Percentiles rank a stretch among this genome's conserved stretches.
Evolutionary conservation across 192 early-diverging fungal genomes (phyloP).

Genomic region (Paraglomus brasilianum): DNA sequence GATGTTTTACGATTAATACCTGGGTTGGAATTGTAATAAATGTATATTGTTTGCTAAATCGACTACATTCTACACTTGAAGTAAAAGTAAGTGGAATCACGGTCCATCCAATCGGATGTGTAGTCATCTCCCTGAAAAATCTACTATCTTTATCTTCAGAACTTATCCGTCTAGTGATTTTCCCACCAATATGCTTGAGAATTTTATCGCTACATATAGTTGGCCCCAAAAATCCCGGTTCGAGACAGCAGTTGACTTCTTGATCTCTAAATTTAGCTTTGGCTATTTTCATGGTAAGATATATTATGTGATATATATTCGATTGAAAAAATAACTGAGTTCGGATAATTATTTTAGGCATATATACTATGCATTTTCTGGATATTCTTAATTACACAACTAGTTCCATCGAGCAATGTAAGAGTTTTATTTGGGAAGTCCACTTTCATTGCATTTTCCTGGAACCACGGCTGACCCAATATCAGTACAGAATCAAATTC

Average conservation of each 20-base stretch:
- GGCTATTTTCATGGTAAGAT: not conserved
- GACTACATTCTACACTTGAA: not conserved
- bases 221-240: not conserved
- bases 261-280: conserved; percentile 1
- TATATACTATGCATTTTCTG: conserved; percentile 20
- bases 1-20: not conserved
- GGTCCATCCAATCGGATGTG: not conserved
- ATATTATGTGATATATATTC: too few relatives aligned
- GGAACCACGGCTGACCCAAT: not conserved
- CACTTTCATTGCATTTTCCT: conserved; percentile 9
- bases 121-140: conserved; percentile 11
- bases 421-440: conserved; percentile 20
- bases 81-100: conserved; percentile 1
- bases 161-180: conserved; percentile 13
- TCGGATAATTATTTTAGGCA: conserved; percentile 22
- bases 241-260: not conserved
- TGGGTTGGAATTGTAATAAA: not conserved
- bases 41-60: not conserved
- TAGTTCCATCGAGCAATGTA: conserved; percentile 21
- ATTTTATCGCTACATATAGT: not conserved
- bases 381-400: conserved; percentile 20
- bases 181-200: not conserved
- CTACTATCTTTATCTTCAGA: conserved; percentile 23
- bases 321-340: too few relatives aligned
- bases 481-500: conserved; percentile 14